Evolutionary conservation across 371 early-diverging fungal species (phyloP).

Genomic region (Mucor velutinosus): DNA sequence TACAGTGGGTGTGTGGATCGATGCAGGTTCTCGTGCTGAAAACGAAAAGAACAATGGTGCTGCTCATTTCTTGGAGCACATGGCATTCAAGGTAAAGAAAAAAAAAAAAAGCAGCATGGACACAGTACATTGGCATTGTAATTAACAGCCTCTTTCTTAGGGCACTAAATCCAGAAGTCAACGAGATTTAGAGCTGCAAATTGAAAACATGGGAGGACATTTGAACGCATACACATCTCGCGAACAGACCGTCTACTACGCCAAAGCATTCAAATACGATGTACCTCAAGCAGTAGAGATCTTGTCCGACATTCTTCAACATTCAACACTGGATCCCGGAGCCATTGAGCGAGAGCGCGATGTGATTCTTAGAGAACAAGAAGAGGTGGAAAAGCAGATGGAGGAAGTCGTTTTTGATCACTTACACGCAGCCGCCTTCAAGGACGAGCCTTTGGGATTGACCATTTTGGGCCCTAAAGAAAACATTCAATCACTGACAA

Average conservation of each 20-base stretch:
- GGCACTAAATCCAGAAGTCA: slow-evolving; percentile 76
- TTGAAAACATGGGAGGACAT: slow-evolving; percentile 98
- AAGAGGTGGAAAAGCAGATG: slow-evolving; percentile 94
- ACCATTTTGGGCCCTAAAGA: slow-evolving; percentile 94
- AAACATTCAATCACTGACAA: slow-evolving; percentile 86
- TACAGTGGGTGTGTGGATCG: slow-evolving; percentile 98
- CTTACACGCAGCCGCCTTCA: slow-evolving; percentile 95
- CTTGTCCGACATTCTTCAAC: slow-evolving; percentile 93
- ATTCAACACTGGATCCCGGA: slow-evolving; percentile 78
- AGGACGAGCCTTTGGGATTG: slow-evolving; percentile 85
- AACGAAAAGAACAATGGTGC: slow-evolving; percentile 89
- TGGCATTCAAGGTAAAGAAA: slow-evolving; percentile 98
- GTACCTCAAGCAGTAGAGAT: slow-evolving; percentile 88
- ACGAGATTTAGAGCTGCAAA: slow-evolving; percentile 87
- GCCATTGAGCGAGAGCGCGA: slow-evolving; percentile 93
- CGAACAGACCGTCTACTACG: slow-evolving; percentile 98
- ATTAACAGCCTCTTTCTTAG: slow-evolving; percentile 58
- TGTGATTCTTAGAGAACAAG: slow-evolving; percentile 93
- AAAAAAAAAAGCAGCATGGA: not conserved
- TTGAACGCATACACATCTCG: slow-evolving; percentile 97
- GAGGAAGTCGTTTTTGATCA: slow-evolving; percentile 87
- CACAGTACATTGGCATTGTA: no score
- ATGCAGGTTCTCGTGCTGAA: slow-evolving; percentile 96
- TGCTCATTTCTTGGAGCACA: slow-evolving; percentile 98
- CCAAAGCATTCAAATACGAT: slow-evolving; percentile 89